Base-by-base conservation (phyloP, 1,139 yeast species). In the Yamadazyma buinensis region DNA sequence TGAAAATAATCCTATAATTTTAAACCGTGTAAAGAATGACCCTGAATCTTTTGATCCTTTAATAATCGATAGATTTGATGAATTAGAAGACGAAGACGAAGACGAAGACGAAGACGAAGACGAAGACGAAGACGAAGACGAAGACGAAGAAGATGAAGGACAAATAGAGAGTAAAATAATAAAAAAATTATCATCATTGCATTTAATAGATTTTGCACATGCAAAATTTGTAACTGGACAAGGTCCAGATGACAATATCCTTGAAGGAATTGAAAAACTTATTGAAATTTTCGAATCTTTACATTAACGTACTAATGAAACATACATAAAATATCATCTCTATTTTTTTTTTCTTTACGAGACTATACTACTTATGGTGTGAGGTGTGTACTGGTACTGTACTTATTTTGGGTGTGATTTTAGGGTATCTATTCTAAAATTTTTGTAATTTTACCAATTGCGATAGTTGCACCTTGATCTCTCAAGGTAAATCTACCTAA, bases 391-490 rank as follows among this genome's bases (percentile, higher is more conserved):
- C n/a, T n/a, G n/a, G n/a, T n/a, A n/a, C n/a, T n/a, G n/a, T n/a
- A n/a, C n/a, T n/a, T n/a, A n/a, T n/a, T n/a, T n/a, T n/a, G n/a
- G n/a, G n/a, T n/a, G n/a, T n/a, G n/a, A n/a, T n/a, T n/a, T n/a
- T n/a, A n/a, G n/a, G n/a, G n/a, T 15, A 19, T 8, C 19, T 37
- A 37, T 43, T 60, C 59, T 55, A 83, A 70, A 47, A 84, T 67
- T 62, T 83, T 84, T 39, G 87, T 80, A 53, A 92, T 87, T 68
- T 90, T 90, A 66, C 99, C 99, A 64, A 92, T 94, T 47, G 98
- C 99, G 64, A 92, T 88, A 37, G 98, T 92, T 44, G 80, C 80
- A 58, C 98, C 98, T 69, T 92, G 97, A 64, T 92, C 98, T 74
- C 99, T 87, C 62, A 92, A 77, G 26, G 98, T 92, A 61, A 92